These are phyloP conservation scores for Yamadazyma oceani DNA, from an alignment of 1,139 yeast species.

Conservation along the genomic window DNA sequence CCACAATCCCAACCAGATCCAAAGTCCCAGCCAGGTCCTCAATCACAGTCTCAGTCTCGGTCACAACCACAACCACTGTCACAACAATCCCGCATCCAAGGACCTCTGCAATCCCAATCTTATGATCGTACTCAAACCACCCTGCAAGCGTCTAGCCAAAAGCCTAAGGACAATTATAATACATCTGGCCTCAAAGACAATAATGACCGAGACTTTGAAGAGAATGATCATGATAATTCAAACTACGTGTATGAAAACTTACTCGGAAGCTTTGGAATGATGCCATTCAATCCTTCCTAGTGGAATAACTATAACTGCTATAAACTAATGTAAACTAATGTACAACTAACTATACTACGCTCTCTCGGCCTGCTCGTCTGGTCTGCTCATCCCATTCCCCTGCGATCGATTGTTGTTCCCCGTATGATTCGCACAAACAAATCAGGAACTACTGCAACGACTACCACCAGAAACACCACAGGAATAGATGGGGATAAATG, in stretches of 20 bases:
- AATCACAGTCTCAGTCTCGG: neutral
- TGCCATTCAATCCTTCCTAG: slow-evolving; percentile 19
- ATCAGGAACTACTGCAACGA: neutral
- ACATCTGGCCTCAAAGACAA: slow-evolving; percentile 2
- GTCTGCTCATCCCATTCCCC: too few species aligned
- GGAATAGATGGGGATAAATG: too few species aligned
- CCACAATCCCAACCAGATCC: neutral
- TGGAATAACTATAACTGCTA: neutral
- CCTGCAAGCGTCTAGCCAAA: neutral
- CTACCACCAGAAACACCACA: neutral
- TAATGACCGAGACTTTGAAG: slow-evolving; percentile 6
- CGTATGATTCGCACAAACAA: neutral
- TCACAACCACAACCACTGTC: slow-evolving; percentile 1
- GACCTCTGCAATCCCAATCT: too few species aligned
- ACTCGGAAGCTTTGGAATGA: slow-evolving; percentile 19
- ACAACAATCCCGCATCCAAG: neutral
- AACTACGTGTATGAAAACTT: slow-evolving; percentile 17
- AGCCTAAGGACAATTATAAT: neutral
- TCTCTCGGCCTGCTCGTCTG: too few species aligned
- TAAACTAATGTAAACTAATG: too few species aligned
- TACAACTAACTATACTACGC: too few species aligned
- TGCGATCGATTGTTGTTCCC: too few species aligned
- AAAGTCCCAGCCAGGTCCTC: too few species aligned
- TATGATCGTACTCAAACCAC: too few species aligned
- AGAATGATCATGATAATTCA: slow-evolving; percentile 12